phyloP scores from a whole-genome alignment of 1,139 yeast species.

The Yamadazyma oceani region DNA sequence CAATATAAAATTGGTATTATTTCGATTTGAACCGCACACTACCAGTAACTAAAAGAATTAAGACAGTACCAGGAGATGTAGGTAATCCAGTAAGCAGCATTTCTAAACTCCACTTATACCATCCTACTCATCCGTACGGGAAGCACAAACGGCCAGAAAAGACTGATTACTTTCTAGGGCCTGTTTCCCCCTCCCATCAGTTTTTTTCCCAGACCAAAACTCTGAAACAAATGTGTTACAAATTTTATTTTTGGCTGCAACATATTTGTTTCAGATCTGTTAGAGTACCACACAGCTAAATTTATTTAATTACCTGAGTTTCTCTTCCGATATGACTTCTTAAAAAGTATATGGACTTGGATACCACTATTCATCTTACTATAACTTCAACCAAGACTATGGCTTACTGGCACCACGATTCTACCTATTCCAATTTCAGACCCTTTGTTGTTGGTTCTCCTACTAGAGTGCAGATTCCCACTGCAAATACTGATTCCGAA shows the following conservation, averaged over 20 bases:
- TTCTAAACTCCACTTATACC: no score
- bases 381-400: constrained; percentile 7
- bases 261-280: not conserved
- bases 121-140: no score
- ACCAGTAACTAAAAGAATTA: no score
- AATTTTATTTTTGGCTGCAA: not conserved
- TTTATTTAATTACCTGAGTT: not conserved
- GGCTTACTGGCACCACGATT: not conserved
- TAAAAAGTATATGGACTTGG: constrained; percentile 4
- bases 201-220: no score
- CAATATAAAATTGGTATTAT: no score
- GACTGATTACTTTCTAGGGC: no score
- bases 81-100: no score
- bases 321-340: not conserved
- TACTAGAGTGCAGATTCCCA: constrained; percentile 3
- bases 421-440: constrained; percentile 7
- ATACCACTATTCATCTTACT: constrained; percentile 8
- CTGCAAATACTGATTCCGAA: not conserved
- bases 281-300: not conserved
- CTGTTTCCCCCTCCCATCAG: no score
- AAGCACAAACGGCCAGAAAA: no score
- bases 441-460: constrained; percentile 4
- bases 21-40: no score
- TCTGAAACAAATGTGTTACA: constrained; percentile 1
- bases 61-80: no score